These are phyloP conservation scores for Cinchona pubescens DNA, from an alignment of 257 asterid species.

Conservation along the genomic window DNA sequence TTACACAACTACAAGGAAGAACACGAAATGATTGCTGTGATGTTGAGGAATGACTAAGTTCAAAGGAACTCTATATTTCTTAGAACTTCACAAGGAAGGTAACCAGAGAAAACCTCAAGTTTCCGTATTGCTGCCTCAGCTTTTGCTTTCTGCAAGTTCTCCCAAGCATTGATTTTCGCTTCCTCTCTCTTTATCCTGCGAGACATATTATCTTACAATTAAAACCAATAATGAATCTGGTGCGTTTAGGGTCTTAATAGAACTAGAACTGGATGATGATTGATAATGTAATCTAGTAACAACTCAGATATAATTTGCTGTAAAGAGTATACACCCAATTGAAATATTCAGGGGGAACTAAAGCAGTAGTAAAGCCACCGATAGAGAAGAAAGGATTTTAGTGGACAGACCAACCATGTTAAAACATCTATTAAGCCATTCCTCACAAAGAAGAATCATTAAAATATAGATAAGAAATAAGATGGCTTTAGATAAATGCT, in stretches of 20 bases:
- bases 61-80: not conserved
- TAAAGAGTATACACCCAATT: no score
- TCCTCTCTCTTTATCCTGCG: conserved; percentile 67
- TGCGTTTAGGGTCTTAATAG: not conserved
- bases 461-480: not conserved
- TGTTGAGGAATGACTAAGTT: not conserved
- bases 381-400: not conserved
- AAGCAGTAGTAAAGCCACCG: not conserved
- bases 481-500: not conserved
- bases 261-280: not conserved
- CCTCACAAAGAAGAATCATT: not conserved
- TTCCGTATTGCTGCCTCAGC: conserved; percentile 77
- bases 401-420: not conserved
- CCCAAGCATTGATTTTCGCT: conserved; percentile 79
- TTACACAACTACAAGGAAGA: not conserved
- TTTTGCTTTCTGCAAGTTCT: conserved; percentile 85
- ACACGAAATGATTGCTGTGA: not conserved
- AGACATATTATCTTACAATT: not conserved
- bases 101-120: conserved; percentile 54
- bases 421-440: not conserved
- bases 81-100: conserved; percentile 7
- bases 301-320: not conserved
- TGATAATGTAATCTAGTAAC: not conserved
- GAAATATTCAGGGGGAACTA: not conserved
- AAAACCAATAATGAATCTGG: not conserved